Conservation (phyloP, 345 rosid species). For the Eucalyptus urophylla region DNA sequence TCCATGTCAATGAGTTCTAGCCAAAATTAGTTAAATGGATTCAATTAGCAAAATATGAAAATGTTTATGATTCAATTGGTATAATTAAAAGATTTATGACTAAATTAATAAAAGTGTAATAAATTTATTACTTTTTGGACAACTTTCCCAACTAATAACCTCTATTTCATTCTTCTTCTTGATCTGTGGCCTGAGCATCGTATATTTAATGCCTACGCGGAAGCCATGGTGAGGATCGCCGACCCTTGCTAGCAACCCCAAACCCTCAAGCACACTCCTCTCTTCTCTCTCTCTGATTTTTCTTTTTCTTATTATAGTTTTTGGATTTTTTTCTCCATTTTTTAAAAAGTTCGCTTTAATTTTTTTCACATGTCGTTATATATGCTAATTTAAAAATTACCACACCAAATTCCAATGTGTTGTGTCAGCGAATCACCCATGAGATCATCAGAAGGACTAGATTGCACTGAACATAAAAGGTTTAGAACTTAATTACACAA, state of each 20-base stretch:
- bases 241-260: neutral
- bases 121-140: too few relatives aligned
- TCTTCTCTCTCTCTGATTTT: neutral
- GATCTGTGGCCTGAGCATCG: neutral
- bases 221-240: neutral
- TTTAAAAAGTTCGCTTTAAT: too few relatives aligned
- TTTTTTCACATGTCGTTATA: neutral
- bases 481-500: neutral
- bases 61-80: too few relatives aligned
- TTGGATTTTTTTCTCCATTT: neutral
- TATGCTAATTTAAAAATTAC: neutral
- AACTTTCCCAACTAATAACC: neutral
- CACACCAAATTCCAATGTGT: neutral
- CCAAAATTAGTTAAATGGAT: too few relatives aligned
- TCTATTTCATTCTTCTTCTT: neutral
- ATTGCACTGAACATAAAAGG: neutral
- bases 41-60: too few relatives aligned
- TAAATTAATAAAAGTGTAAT: too few relatives aligned
- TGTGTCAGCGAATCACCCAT: neutral
- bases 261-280: neutral
- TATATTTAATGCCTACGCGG: neutral
- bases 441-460: neutral
- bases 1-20: neutral
- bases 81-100: accelerated
- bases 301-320: neutral